A percentile compares a stretch with the other conserved stretches of the same genome.
Evolutionary conservation across 2,329 filamentous ascomycete species (phyloP).

Genomic region (Aspergillus pseudoviridinutans): DNA sequence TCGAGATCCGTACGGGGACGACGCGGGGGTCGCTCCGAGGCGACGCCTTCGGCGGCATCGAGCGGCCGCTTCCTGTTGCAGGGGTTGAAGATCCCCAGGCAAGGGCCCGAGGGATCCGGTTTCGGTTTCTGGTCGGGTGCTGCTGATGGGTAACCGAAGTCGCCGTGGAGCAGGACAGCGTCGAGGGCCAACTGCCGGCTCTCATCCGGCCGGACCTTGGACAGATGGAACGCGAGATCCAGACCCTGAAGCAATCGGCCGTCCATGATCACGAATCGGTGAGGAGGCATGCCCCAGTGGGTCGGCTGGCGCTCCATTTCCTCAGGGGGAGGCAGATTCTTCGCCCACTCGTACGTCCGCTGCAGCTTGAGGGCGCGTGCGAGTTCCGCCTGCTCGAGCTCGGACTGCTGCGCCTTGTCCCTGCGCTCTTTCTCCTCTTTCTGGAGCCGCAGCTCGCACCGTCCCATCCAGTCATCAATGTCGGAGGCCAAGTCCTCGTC

Average conservation of each 20-base stretch:
- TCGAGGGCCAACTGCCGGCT: neutral
- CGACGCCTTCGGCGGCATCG: conserved; percentile 4
- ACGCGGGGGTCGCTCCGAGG: conserved; percentile 9
- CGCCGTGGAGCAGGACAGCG: neutral
- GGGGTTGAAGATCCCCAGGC: neutral
- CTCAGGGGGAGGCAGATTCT: conserved; percentile 5
- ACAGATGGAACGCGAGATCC: neutral
- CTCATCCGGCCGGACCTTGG: neutral
- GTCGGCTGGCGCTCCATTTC: conserved; percentile 7
- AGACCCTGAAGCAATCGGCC: conserved; percentile 1
- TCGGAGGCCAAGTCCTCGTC: conserved; percentile 2
- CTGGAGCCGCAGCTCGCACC: neutral
- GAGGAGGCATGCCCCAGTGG: neutral
- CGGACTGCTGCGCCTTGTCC: conserved; percentile 1
- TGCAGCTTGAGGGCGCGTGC: conserved; percentile 2
- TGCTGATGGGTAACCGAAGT: neutral
- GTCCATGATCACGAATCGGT: neutral
- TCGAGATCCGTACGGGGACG: conserved; percentile 9
- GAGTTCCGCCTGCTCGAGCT: conserved; percentile 1
- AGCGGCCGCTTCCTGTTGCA: conserved; percentile 8
- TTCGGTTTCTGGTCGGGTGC: neutral
- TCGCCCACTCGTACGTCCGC: conserved; percentile 10
- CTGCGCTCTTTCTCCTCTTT: neutral
- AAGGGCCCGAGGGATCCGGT: neutral
- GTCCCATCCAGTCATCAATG: conserved; percentile 14